Percentiles rank a stretch among this genome's conserved stretches.
Evolutionary conservation across 1,284 basidiomycete species (phyloP).

Genomic region (Marasmius sp.): DNA sequence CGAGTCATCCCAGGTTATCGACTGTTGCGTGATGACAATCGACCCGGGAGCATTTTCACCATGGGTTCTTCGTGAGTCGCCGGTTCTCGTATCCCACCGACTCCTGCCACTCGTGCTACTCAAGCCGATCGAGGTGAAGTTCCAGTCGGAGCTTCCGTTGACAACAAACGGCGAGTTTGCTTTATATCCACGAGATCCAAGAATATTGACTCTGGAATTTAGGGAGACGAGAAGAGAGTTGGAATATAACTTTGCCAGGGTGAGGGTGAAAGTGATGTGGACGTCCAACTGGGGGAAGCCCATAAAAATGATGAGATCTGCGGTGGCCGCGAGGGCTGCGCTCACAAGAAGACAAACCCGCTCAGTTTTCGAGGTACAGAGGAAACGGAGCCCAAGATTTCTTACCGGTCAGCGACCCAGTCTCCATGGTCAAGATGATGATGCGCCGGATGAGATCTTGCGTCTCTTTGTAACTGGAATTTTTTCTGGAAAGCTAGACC

Average conservation of each 20-base stretch:
- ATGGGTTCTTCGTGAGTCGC: too few species aligned
- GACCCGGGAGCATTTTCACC: too few species aligned
- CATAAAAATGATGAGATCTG: conserved; percentile 25
- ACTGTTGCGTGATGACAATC: too few species aligned
- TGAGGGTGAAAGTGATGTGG: conserved; percentile 24
- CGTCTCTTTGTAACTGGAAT: conserved; percentile 20
- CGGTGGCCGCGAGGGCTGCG: conserved; percentile 25
- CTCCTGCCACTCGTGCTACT: too few species aligned
- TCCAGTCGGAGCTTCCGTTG: too few species aligned
- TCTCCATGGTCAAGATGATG: conserved; percentile 24
- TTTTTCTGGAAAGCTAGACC: conserved; percentile 19
- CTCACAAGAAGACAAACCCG: too few species aligned
- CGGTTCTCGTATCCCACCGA: too few species aligned
- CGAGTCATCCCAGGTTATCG: too few species aligned
- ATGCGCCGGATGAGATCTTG: conserved; percentile 18
- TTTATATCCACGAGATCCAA: too few species aligned
- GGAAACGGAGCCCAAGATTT: neutral
- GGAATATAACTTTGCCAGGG: conserved; percentile 29
- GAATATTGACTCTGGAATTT: neutral
- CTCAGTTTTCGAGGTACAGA: neutral
- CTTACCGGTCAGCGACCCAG: conserved; percentile 21
- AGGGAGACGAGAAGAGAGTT: conserved; percentile 25
- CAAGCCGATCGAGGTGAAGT: too few species aligned
- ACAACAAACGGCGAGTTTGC: too few species aligned
- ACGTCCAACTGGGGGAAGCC: conserved; percentile 22